These are phyloP conservation scores for Saksenaea vasiformis DNA, from an alignment of 371 early-diverging fungal genomes.

Conservation along the genomic window DNA sequence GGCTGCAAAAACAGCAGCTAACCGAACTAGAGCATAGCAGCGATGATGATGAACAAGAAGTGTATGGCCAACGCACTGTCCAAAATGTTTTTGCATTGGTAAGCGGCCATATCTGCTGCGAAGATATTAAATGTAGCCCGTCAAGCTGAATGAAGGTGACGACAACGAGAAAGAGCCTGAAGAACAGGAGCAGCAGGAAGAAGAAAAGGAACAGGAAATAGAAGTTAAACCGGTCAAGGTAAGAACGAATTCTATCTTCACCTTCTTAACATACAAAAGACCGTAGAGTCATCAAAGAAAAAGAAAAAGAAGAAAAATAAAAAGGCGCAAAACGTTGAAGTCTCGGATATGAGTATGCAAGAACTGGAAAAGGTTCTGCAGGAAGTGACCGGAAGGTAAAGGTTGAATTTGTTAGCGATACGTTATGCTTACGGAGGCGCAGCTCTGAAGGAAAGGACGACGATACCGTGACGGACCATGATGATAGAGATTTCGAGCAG, in stretches of 20 bases:
- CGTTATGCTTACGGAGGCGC: background rate
- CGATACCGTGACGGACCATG: background rate
- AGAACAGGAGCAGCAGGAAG: conserved; percentile 29
- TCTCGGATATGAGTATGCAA: conserved; percentile 55
- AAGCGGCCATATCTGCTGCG: background rate
- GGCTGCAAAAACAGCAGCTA: conserved; percentile 40
- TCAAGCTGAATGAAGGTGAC: conserved; percentile 41
- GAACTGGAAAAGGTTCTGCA: conserved; percentile 65
- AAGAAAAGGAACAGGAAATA: conserved; percentile 11
- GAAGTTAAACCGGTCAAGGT: conserved; percentile 7
- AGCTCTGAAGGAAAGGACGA: background rate
- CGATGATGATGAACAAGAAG: conserved; percentile 33
- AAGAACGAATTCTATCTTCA: background rate
- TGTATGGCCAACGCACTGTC: conserved; percentile 23
- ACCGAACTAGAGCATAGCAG: conserved; percentile 8
- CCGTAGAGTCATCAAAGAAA: conserved; percentile 24
- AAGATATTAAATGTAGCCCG: background rate
- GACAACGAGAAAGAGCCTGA: conserved; percentile 36
- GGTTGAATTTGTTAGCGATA: background rate
- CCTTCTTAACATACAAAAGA: too few species aligned
- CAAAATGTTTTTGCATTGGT: conserved; percentile 75
- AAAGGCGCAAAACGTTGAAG: conserved; percentile 34
- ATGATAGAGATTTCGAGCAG: conserved; percentile 20
- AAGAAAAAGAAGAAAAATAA: conserved; percentile 56
- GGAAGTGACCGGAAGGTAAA: conserved; percentile 57